Evolutionary conservation across 352 stramenopile species (phyloP).

Genomic region (Hyaloperonospora brassicae): DNA sequence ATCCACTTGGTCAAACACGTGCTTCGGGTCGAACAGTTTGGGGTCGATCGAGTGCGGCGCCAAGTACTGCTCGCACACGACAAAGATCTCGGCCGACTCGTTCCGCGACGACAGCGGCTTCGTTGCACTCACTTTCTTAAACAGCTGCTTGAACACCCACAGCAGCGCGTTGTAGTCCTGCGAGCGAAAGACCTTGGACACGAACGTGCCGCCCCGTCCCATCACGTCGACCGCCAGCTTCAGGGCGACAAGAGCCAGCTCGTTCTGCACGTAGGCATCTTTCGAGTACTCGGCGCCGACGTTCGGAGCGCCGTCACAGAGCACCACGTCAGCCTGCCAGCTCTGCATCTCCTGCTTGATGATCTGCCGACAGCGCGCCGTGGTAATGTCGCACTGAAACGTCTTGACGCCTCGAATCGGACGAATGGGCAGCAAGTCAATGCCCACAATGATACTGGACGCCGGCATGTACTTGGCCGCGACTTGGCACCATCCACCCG

Average conservation of each 20-base stretch:
- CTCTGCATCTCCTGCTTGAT: constrained; percentile 90
- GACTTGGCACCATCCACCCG: constrained; percentile 96
- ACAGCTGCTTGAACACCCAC: constrained; percentile 99
- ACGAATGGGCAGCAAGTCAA: constrained; percentile 98
- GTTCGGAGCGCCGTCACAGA: constrained; percentile 99
- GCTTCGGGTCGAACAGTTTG: constrained; percentile 95
- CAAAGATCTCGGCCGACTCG: constrained; percentile 99
- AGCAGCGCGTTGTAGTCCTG: constrained; percentile 98
- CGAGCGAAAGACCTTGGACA: constrained; percentile 97
- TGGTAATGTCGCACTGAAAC: constrained; percentile 95
- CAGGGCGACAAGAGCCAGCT: constrained; percentile 93
- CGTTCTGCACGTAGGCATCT: constrained; percentile 99
- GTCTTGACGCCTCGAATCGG: constrained; percentile 95
- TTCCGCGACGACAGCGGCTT: constrained; percentile 97
- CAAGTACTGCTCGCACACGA: constrained; percentile 95
- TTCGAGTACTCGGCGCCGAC: constrained; percentile 96
- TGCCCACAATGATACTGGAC: constrained; percentile 95
- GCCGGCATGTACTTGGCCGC: constrained; percentile 86
- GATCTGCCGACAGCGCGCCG: constrained; percentile 79
- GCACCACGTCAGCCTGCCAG: constrained; percentile 94
- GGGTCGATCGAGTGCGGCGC: constrained; percentile 96
- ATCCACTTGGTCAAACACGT: constrained; percentile 95
- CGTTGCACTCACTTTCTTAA: constrained; percentile 95
- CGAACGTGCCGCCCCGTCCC: constrained; percentile 87
- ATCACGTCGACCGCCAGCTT: constrained; percentile 97